Conservation (phyloP, 1,284 basidiomycete species). For the Fomitopsis schrenkii region DNA sequence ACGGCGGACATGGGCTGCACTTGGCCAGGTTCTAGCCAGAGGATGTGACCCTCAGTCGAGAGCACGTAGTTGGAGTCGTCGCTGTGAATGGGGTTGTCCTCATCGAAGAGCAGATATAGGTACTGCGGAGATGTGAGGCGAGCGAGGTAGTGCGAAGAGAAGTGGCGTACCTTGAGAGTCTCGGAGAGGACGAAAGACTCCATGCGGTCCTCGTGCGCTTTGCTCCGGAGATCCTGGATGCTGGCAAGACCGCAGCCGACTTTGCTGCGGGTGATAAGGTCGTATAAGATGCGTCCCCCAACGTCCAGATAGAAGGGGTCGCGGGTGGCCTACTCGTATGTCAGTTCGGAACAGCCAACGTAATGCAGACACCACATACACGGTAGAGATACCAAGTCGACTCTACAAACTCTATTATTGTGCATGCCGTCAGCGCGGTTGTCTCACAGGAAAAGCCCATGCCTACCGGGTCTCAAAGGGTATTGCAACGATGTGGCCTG, state of each 20-base stretch:
- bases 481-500: slow-evolving; percentile 78
- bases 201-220: slow-evolving; percentile 86
- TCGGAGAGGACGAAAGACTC: slow-evolving; percentile 90
- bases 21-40: slow-evolving; percentile 56
- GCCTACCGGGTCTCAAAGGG: slow-evolving; percentile 72
- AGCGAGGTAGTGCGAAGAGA: not conserved
- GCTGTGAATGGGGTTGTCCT: slow-evolving; percentile 68
- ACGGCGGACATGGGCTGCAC: slow-evolving; percentile 53
- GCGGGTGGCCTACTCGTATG: slow-evolving; percentile 70
- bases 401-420: slow-evolving; percentile 75
- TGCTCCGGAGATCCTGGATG: slow-evolving; percentile 76
- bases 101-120: slow-evolving; percentile 88
- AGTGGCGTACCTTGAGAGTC: slow-evolving; percentile 71
- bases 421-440: not conserved
- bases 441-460: not conserved
- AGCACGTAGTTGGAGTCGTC: slow-evolving; percentile 84
- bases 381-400: slow-evolving; percentile 93
- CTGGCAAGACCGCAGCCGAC: slow-evolving; percentile 84
- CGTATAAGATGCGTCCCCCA: slow-evolving; percentile 70
- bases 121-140: slow-evolving; percentile 48
- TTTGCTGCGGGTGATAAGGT: slow-evolving; percentile 70
- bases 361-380: slow-evolving; percentile 38
- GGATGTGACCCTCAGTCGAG: slow-evolving; percentile 92
- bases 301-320: slow-evolving; percentile 91
- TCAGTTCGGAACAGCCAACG: not conserved